Evolutionary conservation across 2,329 filamentous ascomycete genomes (phyloP), one percentile per base, ranked within the genome.

Genomic region (Pseudocercospora vitis): DNA sequence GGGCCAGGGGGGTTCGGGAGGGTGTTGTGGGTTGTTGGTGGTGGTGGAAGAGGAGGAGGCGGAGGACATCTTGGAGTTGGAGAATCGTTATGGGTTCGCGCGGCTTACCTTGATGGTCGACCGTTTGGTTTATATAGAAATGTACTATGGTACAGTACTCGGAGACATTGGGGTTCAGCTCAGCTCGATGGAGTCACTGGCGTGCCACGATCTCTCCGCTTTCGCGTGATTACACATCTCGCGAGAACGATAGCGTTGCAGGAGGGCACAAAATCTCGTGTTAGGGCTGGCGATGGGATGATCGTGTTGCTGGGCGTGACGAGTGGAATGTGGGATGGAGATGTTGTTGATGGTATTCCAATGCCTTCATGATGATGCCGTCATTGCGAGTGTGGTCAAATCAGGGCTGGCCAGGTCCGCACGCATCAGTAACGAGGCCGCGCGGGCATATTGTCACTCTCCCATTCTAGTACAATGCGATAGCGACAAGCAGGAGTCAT

Each of bases 1-100:
- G 6, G 60, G 58, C 60, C 60, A 62, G 12, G 60, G 60, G 14
- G 46, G 42, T 19, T 37, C 21, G 9, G 32, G 33, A n/a, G 39
- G 47, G 8, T 19, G 16, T 2, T 21, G 12, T 14, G 35, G n/a
- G n/a, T n/a, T n/a, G n/a, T n/a, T n/a, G n/a, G n/a, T n/a, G n/a
- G n/a, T n/a, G n/a, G n/a, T n/a, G n/a, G n/a, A n/a, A n/a, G n/a
- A n/a, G n/a, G n/a, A 16, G 12, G 32, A 39, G 16, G 35, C 18
- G 8, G 35, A 39, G 3, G 35, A 39, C 35, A 21, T 21, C 21
- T 18, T 39, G 6, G 5, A 8, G 14, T 35, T 9, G 5, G 14
- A 39, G 18, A 3, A 29, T 29, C 18, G n/a, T n/a, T 7, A 11
- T 35, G n/a, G 2, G n/a, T 3, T 33, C 12, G n/a, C 7, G 32